These are phyloP conservation scores for Cladophialophora carrionii DNA, from an alignment of 2,329 filamentous ascomycete genomes.

Conservation along the genomic window DNA sequence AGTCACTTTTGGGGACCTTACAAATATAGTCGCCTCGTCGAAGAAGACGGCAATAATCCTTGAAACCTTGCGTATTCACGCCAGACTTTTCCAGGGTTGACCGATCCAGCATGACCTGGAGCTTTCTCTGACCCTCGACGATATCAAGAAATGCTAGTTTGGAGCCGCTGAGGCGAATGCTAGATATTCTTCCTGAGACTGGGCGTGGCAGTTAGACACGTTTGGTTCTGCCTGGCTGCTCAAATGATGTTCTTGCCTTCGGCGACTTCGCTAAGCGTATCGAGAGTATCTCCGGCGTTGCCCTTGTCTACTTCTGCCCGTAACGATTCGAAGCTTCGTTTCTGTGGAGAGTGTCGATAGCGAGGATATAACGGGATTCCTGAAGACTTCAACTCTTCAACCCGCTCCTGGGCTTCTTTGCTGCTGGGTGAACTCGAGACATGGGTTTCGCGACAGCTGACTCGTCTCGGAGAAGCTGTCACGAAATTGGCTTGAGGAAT, in stretches of 20 bases:
- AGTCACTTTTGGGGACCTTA: slow-evolving; percentile 53
- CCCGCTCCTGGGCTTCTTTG: slow-evolving; percentile 44
- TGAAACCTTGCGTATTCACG: slow-evolving; percentile 50
- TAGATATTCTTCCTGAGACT: slow-evolving; percentile 70
- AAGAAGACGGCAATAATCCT: slow-evolving; percentile 56
- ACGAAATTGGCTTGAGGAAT: slow-evolving; percentile 15
- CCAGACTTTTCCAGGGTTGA: slow-evolving; percentile 43
- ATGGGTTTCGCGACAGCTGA: neutral
- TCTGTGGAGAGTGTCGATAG: slow-evolving; percentile 6
- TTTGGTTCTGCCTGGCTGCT: slow-evolving; percentile 40
- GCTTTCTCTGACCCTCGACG: slow-evolving; percentile 68
- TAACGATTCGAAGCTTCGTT: slow-evolving; percentile 41
- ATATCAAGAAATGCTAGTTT: slow-evolving; percentile 86
- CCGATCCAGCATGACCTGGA: slow-evolving; percentile 67
- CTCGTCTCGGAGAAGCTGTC: neutral
- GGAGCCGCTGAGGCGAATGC: slow-evolving; percentile 70
- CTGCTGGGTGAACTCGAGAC: slow-evolving; percentile 4
- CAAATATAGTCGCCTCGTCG: slow-evolving; percentile 82
- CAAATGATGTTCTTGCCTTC: slow-evolving; percentile 28
- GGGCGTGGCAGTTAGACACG: slow-evolving; percentile 3
- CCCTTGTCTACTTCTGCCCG: slow-evolving; percentile 39
- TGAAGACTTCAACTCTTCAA: slow-evolving; percentile 45
- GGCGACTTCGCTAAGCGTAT: slow-evolving; percentile 1
- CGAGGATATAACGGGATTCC: slow-evolving; percentile 32
- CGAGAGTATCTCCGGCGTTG: neutral